Conservation (phyloP, 176 grass and related monocot species). For the Tillandsia fasciculata region DNA sequence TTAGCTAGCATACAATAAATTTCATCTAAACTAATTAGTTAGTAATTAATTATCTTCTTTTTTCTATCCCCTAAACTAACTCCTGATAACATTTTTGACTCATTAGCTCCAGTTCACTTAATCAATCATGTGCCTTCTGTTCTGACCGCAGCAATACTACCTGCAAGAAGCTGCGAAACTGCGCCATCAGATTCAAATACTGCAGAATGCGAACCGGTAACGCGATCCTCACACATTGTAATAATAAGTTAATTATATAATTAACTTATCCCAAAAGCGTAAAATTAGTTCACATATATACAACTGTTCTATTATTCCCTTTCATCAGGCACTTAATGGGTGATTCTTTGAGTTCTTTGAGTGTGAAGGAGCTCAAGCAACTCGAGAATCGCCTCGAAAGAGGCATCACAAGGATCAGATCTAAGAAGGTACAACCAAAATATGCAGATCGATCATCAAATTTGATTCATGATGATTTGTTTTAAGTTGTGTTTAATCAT, state of each 20-base stretch:
- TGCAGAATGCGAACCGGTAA: constrained; percentile 80
- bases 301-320: not conserved
- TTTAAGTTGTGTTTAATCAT: too few relatives aligned
- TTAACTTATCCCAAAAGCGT: not conserved
- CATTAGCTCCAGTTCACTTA: too few relatives aligned
- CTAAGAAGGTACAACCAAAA: constrained; percentile 38
- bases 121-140: not conserved
- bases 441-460: too few relatives aligned
- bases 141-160: constrained; percentile 59
- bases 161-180: constrained; percentile 77
- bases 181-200: constrained; percentile 75
- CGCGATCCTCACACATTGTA: not conserved
- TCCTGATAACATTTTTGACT: too few relatives aligned
- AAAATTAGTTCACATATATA: not conserved
- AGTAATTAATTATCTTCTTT: too few relatives aligned
- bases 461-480: too few relatives aligned
- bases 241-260: not conserved
- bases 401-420: constrained; percentile 67
- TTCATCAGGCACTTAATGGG: constrained; percentile 45
- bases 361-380: constrained; percentile 66
- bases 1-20: too few relatives aligned
- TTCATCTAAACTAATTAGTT: too few relatives aligned
- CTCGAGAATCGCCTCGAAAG: constrained; percentile 66
- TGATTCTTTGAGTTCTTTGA: constrained; percentile 42
- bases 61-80: too few relatives aligned